Evolutionary conservation across 805 yeast species (phyloP), one percentile per base, ranked within the genome.

Genomic region (Candida sphagnicola): DNA sequence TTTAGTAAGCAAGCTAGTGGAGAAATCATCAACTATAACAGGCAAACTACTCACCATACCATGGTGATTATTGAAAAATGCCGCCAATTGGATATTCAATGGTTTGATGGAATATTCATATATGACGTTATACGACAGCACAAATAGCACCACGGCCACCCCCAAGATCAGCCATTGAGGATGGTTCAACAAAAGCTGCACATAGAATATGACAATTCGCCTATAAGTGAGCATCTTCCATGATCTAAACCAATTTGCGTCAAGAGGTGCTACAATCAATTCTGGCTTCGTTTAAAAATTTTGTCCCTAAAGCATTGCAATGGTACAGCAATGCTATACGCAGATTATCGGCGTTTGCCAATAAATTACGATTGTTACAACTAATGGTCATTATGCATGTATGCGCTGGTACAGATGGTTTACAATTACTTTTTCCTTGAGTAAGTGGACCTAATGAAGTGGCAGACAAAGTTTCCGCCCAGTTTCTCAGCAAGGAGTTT

Each of bases 51-150:
- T 26, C 15, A 12, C 29, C 13, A 26, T 8, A 12, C 13, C 8
- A 16, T 33, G 24, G 18, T 33, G 23, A 6, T 10, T 21, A 16
- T 33, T 33, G 28, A 33, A 33, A 5, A 33, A 5, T 18, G 35
- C n/a, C 11, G 56, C 48, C 29, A 59, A 38, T 13, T 43, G 45
- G 8, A 51, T 46, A 39, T 59, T 61, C 38, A 59, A 29, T 14
- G 47, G 47, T 35, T 50, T 51, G 28, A 64, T 50, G 6, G 65
- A 51, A 32, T 56, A 51, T 39, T 65, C 70, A 42, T 67, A 66
- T n/a, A 54, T 35, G 8, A 64, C 54, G 39, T 58, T 54, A 49
- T 64, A 67, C 1, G 69, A 59, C n/a, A 62, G 32, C 2, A 59
- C 45, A 39, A 64, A 66, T 18, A 58, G 47, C 8, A 56, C 19